Conservation (phyloP, 2,329 filamentous ascomycete species). For the Fusarium sp. region DNA sequence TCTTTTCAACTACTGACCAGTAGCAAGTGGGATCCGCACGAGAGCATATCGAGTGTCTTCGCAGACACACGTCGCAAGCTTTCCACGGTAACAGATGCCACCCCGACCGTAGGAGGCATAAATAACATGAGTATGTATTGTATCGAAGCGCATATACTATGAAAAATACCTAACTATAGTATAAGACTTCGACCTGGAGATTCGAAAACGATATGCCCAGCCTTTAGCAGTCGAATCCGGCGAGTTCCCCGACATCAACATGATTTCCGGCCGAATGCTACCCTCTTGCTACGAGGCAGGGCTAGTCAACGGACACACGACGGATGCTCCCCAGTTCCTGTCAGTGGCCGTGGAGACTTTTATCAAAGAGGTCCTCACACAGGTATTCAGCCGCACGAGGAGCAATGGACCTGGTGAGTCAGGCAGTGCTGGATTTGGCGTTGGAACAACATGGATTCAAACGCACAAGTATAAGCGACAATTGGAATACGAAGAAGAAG, state of each 20-base stretch:
- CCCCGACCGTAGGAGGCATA: constrained; percentile 78
- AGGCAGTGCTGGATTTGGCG: constrained; percentile 72
- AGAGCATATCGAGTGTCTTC: constrained; percentile 66
- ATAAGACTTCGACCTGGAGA: constrained; percentile 75
- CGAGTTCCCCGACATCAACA: constrained; percentile 75
- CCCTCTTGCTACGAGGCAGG: constrained; percentile 77
- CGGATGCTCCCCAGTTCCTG: constrained; percentile 74
- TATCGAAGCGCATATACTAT: neutral
- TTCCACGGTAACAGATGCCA: constrained; percentile 68
- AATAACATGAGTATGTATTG: constrained; percentile 80
- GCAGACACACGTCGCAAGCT: constrained; percentile 63
- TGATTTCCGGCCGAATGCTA: constrained; percentile 74
- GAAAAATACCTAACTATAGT: constrained; percentile 35
- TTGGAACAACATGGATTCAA: constrained; percentile 78
- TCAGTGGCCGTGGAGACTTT: constrained; percentile 75
- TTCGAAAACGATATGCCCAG: constrained; percentile 73
- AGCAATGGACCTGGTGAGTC: constrained; percentile 74
- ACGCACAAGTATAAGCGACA: constrained; percentile 83
- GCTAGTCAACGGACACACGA: constrained; percentile 68
- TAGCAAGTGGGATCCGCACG: constrained; percentile 66
- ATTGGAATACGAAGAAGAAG: constrained; percentile 80
- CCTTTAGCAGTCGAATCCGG: constrained; percentile 76
- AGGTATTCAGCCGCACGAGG: constrained; percentile 73
- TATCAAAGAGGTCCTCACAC: constrained; percentile 74
- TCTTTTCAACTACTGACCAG: constrained; percentile 35